A percentile compares a stretch with the other conserved stretches of the same genome.
Conservation (phyloP, 208 protist genomes). For the Crithidia mellificae region DNA sequence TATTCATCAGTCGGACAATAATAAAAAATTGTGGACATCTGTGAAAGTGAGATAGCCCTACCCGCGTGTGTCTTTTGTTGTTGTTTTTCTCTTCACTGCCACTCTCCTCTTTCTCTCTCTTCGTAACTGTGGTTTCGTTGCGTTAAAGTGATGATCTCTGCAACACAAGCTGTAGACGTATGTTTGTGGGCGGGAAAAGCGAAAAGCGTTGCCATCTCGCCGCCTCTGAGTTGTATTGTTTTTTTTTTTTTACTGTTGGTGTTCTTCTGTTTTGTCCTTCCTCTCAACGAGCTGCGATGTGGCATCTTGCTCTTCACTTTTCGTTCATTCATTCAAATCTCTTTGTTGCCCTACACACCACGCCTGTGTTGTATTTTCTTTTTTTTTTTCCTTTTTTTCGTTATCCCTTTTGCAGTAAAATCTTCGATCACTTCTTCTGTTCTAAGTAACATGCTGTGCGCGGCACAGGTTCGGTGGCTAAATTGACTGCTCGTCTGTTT, state of each 20-base stretch:
- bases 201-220: not conserved
- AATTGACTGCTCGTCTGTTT: constrained; percentile 1
- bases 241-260: not conserved
- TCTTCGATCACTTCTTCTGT: not conserved
- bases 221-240: not conserved
- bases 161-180: not conserved
- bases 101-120: too few relatives aligned
- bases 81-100: too few relatives aligned
- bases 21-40: too few relatives aligned
- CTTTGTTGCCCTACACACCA: too few relatives aligned
- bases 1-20: too few relatives aligned
- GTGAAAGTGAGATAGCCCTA: not conserved
- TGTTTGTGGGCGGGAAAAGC: too few relatives aligned
- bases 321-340: too few relatives aligned
- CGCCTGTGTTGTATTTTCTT: not conserved
- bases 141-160: not conserved
- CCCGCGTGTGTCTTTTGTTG: too few relatives aligned
- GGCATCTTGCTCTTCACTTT: too few relatives aligned
- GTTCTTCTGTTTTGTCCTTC: too few relatives aligned
- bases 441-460: not conserved
- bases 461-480: not conserved
- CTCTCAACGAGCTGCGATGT: too few relatives aligned
- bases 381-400: not conserved
- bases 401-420: not conserved
- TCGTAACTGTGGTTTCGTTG: constrained; percentile 6